Base-by-base conservation (phyloP, 164 flowering plant species). In the Houttuynia cordata region DNA sequence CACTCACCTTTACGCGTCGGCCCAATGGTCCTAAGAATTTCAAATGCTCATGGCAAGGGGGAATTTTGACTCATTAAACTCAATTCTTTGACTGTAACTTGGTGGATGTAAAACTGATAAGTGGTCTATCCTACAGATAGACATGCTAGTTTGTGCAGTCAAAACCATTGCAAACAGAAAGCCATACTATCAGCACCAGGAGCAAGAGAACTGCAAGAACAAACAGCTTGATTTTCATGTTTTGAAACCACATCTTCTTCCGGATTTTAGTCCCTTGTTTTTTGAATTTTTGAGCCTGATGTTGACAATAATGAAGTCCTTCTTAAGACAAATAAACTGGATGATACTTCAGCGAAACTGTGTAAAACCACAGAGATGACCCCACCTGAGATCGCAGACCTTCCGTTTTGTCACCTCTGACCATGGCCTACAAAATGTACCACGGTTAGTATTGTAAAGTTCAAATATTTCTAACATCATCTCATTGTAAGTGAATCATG, bases 201-300 rank as follows among this genome's bases (percentile, higher is more conserved):
- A 87, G 65, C 64, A 89, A 65, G 50, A 92, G 71, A 60, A 92
- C 72, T 21, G 87, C 96, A 20, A 89, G 71, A 64, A 92, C 87
- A 54, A 89, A 85, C 67, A 92, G 53, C 75, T 92, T 92, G 64
- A 86, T 84, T 73, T 92, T 92, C 96, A 89, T 85, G 74, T 89
- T 89, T 66, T 89, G 87, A 56, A 74, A 86, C 98, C 98, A 92
- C 91, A 92, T 77, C 66, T 92, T 89, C 67, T 90, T 67, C 39
- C 91, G 75, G 12, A 92, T 59, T 72, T 87, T 78, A 21, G 85
- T 79, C 22, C 95, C 96, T 56, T 73, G 70, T 63, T 69, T 73
- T 71, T 71, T 79, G 73, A 78, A 91, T n/a, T 68, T 68, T 69
- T 88, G 88, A 24, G 98, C 95, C 97, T 91, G 81, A 65, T 80